Evolutionary conservation across 2,329 filamentous ascomycete genomes (phyloP).

Genomic region (Lachnellula arida): DNA sequence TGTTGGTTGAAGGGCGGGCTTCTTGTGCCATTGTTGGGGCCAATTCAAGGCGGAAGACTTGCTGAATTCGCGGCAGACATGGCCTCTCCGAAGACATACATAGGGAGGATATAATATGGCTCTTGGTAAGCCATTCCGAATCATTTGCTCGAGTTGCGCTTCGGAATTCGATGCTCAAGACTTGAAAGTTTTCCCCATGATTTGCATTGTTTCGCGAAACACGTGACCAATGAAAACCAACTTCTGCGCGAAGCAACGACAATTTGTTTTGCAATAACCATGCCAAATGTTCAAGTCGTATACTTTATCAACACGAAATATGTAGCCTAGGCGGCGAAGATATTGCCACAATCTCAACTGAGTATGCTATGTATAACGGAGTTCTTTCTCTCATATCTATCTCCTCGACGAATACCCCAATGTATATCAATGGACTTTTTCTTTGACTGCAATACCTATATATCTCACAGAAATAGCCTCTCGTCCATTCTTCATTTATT

Average conservation of each 20-base stretch:
- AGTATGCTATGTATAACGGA: background rate
- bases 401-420: background rate
- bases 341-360: background rate
- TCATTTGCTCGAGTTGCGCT: background rate
- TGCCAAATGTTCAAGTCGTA: no score
- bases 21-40: background rate
- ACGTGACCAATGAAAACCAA: background rate
- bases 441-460: no score
- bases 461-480: no score
- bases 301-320: background rate
- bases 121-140: background rate
- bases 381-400: background rate
- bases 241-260: background rate
- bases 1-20: background rate
- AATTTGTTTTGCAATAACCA: background rate
- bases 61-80: background rate
- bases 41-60: background rate
- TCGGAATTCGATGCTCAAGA: background rate
- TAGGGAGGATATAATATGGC: background rate
- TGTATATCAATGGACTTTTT: background rate
- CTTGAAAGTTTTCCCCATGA: background rate
- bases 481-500: no score
- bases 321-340: background rate
- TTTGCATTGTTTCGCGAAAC: background rate
- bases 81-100: background rate